Evolutionary conservation across 345 rosid genomes (phyloP).

Genomic region (Eucalyptus rudis): DNA sequence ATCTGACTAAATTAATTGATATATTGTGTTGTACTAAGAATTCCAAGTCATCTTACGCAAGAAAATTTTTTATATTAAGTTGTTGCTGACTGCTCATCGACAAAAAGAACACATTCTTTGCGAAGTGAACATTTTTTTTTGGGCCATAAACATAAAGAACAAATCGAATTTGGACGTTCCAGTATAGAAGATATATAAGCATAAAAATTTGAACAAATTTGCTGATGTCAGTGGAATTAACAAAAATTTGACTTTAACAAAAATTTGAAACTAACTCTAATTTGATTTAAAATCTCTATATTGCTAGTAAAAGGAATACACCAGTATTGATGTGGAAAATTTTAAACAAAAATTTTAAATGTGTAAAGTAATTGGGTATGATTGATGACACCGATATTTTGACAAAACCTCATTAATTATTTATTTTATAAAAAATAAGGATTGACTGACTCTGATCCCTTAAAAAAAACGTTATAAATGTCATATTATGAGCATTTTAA

Average conservation of each 20-base stretch:
- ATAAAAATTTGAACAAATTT: neutral
- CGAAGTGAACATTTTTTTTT: neutral
- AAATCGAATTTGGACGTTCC: neutral
- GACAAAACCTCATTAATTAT: neutral
- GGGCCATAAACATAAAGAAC: neutral
- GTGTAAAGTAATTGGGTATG: neutral
- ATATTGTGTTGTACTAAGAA: neutral
- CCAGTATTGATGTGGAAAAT: neutral
- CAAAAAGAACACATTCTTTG: neutral
- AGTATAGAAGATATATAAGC: neutral
- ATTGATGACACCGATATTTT: neutral
- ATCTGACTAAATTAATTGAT: neutral
- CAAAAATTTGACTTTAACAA: neutral
- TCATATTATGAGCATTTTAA: neutral
- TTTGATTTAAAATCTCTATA: neutral
- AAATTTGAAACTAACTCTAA: neutral
- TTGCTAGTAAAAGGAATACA: neutral
- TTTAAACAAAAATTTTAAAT: too few relatives aligned
- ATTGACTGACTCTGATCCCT: neutral
- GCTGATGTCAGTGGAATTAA: neutral
- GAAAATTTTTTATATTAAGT: rapidly evolving
- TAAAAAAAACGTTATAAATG: neutral
- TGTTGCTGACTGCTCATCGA: neutral
- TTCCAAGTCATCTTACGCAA: neutral
- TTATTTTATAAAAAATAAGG: neutral